Evolutionary conservation across 2,329 filamentous ascomycete genomes (phyloP).

Genomic region (Ophiocordyceps camponoti-leonardi): DNA sequence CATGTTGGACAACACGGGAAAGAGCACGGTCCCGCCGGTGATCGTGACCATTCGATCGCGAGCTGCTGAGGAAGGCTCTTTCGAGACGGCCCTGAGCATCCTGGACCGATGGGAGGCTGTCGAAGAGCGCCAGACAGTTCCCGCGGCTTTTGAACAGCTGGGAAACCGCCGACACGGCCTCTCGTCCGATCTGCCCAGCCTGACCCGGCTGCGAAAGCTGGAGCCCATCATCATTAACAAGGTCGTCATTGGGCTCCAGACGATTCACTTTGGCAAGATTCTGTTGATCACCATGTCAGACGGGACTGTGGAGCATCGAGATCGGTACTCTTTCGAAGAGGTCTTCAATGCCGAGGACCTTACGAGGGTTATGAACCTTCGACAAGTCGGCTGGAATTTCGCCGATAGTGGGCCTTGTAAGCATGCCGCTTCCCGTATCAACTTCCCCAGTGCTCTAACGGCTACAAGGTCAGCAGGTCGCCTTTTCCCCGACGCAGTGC

Average conservation of each 20-base stretch:
- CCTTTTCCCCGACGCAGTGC: slow-evolving; percentile 41
- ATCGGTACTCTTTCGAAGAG: slow-evolving; percentile 54
- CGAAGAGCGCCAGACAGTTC: slow-evolving; percentile 47
- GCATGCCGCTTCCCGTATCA: slow-evolving; percentile 7
- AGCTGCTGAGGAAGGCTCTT: slow-evolving; percentile 34
- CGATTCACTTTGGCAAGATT: slow-evolving; percentile 53
- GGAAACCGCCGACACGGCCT: slow-evolving; percentile 41
- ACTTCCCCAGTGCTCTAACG: slow-evolving; percentile 2
- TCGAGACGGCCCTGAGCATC: slow-evolving; percentile 52
- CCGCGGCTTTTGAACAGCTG: slow-evolving; percentile 64
- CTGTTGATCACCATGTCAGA: slow-evolving; percentile 63
- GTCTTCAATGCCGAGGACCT: slow-evolving; percentile 47
- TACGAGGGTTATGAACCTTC: slow-evolving; percentile 48
- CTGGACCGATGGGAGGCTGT: slow-evolving; percentile 74
- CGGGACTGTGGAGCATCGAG: slow-evolving; percentile 64
- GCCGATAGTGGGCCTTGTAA: slow-evolving; percentile 46
- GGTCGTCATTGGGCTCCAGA: slow-evolving; percentile 49
- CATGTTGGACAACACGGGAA: slow-evolving; percentile 39
- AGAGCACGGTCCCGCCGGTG: slow-evolving; percentile 38
- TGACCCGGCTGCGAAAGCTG: slow-evolving; percentile 38
- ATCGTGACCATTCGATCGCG: slow-evolving; percentile 58
- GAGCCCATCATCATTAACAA: slow-evolving; percentile 56
- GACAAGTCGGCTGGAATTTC: slow-evolving; percentile 66
- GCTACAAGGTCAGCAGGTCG: slow-evolving; percentile 35
- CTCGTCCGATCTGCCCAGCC: slow-evolving; percentile 14